These are phyloP conservation scores for Mayamaea pseudoterrestris DNA, from an alignment of 108 stramenopile species.

Conservation along the genomic window DNA sequence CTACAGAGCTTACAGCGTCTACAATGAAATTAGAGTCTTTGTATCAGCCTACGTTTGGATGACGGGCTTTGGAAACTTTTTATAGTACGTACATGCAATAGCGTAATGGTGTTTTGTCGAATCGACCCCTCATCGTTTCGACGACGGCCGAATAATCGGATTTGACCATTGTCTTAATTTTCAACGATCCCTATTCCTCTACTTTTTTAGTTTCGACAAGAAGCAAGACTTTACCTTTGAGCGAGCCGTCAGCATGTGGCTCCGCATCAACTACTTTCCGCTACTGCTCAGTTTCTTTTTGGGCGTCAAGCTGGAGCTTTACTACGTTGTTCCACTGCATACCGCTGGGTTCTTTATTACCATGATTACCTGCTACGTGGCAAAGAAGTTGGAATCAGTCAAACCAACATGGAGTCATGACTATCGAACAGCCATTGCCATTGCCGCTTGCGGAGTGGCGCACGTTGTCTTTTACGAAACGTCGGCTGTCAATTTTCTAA, in stretches of 20 bases:
- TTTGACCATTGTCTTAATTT: constrained; percentile 15
- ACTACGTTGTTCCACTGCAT: constrained; percentile 92
- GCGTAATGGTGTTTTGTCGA: no score
- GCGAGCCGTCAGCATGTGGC: constrained; percentile 79
- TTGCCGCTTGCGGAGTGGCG: constrained; percentile 28
- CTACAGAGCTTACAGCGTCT: constrained; percentile 75
- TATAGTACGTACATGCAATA: no score
- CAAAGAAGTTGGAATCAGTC: constrained; percentile 13
- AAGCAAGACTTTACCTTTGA: constrained; percentile 78
- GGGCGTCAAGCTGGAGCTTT: constrained; percentile 74
- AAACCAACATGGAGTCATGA: constrained; percentile 18
- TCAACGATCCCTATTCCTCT: no score
- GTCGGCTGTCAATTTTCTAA: constrained; percentile 28
- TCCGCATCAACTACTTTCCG: constrained; percentile 89
- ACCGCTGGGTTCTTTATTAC: constrained; percentile 65
- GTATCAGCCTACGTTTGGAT: constrained; percentile 43
- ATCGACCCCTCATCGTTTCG: no score
- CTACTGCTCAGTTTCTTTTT: constrained; percentile 64
- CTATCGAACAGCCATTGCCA: constrained; percentile 17
- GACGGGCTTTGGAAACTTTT: constrained; percentile 92
- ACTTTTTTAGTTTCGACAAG: no score
- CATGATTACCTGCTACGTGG: constrained; percentile 53
- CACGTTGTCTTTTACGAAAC: constrained; percentile 62
- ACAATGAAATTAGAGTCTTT: constrained; percentile 89
- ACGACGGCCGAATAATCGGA: no score